Evolutionary conservation across 2,329 filamentous ascomycete genomes (phyloP), one percentile per base, ranked within the genome.

Genomic region (Alternaria arbusti): DNA sequence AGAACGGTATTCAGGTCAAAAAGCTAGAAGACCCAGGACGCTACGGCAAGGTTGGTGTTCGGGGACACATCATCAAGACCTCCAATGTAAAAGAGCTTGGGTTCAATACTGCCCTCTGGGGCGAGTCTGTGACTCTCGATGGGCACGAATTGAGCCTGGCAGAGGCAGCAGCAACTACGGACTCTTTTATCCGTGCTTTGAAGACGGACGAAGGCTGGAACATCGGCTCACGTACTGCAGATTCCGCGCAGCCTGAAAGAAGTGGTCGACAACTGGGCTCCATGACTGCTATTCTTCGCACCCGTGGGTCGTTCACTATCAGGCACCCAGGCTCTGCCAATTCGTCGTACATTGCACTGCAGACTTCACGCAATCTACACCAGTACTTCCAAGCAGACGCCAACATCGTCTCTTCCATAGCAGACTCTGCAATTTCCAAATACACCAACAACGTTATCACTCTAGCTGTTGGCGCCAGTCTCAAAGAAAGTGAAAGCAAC

Each of bases 321-420:
- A 70, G 76, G 57, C 76, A 74, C 52, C 59, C 68, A 57, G 78
- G 70, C 20, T 59, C 70, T 13, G 44, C 68, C n/a, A 63, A 77
- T 13, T 74, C 73, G 8, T 72, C 70, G 11, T 68, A 75, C 20
- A 68, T 84, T 45, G 86, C 86, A 1, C 70, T 87, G 5, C 86
- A 88, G 66, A 81, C 87, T 44, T 86, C 86, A 25, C 83, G 86
- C 30, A 88, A 88, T 67, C 77, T 89, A 4, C 81, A 85, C 63
- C 86, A 88, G 70, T 89, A 89, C 69, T 87, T 86, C 73, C 82
- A 79, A 54, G 86, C 86, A 17, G 86, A 88, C 67, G 79, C 84
- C 2, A 67, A 78, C 8, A 82, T 87, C 52, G 55, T 76, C 7
- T 56, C 64, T 1, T 59, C 59, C 1, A 15, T n/a, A 1, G 40